These are phyloP conservation scores for Mycena leptocephala DNA, from an alignment of 768 basidiomycete genomes.

Conservation along the genomic window DNA sequence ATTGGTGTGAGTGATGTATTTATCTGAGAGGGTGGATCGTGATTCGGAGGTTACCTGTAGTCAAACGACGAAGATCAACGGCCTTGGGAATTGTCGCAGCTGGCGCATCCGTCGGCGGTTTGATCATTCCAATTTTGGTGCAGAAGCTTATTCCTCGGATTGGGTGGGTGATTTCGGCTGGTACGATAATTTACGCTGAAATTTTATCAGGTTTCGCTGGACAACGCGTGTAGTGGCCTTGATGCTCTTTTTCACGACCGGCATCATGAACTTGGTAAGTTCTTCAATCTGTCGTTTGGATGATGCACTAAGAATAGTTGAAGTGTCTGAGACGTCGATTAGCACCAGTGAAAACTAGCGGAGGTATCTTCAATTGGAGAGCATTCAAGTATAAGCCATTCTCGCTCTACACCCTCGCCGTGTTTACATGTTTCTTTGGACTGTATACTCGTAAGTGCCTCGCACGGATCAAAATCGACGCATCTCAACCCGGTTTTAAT, in stretches of 20 bases:
- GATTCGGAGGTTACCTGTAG: neutral
- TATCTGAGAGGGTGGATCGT: no score
- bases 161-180: conserved; percentile 52
- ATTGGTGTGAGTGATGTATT: conserved; percentile 74
- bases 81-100: conserved; percentile 75
- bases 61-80: conserved; percentile 27
- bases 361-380: conserved; percentile 71
- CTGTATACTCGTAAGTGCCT: conserved; percentile 71
- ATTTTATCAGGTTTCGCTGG: conserved; percentile 76
- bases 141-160: conserved; percentile 67
- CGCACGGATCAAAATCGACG: neutral
- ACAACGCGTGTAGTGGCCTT: conserved; percentile 82
- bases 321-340: conserved; percentile 67
- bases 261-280: conserved; percentile 67
- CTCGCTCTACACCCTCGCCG: conserved; percentile 71
- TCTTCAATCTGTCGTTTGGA: neutral
- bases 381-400: conserved; percentile 71
- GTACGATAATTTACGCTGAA: neutral
- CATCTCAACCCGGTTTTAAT: conserved; percentile 37
- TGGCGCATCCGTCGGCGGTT: conserved; percentile 81
- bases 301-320: neutral
- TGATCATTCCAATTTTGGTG: conserved; percentile 74
- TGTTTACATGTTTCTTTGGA: conserved; percentile 75
- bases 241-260: conserved; percentile 68
- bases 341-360: conserved; percentile 66